phyloP scores from a whole-genome alignment of 2,329 filamentous ascomycete species.

The Calonectria naviculata region DNA sequence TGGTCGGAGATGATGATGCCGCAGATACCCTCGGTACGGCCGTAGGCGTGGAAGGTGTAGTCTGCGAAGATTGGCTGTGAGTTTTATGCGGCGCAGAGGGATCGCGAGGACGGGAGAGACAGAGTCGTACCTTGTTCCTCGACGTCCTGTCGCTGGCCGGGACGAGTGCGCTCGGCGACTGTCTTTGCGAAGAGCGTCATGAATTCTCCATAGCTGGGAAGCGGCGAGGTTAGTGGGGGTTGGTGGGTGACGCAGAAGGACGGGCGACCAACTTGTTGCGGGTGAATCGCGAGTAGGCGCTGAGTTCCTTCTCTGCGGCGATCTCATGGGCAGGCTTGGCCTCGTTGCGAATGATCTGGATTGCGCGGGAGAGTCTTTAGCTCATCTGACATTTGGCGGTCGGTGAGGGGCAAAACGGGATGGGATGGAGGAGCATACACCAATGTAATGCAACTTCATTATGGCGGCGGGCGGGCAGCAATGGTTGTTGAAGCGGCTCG shows the following conservation, averaged over 20 bases:
- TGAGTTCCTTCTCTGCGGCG: slow-evolving; percentile 80
- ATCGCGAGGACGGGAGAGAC: not conserved
- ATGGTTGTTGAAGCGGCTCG: not conserved
- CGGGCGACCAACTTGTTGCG: slow-evolving; percentile 67
- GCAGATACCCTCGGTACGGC: slow-evolving; percentile 78
- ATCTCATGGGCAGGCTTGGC: slow-evolving; percentile 81
- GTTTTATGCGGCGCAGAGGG: slow-evolving; percentile 1
- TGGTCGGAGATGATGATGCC: slow-evolving; percentile 83
- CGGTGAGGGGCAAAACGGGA: slow-evolving; percentile 36
- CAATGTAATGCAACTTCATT: slow-evolving; percentile 92
- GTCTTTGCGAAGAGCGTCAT: slow-evolving; percentile 89
- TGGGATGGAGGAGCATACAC: slow-evolving; percentile 65
- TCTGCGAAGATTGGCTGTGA: slow-evolving; percentile 49
- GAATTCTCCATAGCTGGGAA: slow-evolving; percentile 66
- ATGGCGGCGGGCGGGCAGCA: slow-evolving; percentile 43
- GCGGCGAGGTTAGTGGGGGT: slow-evolving; percentile 26
- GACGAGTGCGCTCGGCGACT: slow-evolving; percentile 84
- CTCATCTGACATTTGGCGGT: slow-evolving; percentile 28
- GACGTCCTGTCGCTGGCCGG: slow-evolving; percentile 87
- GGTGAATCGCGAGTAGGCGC: slow-evolving; percentile 84
- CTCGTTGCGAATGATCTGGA: slow-evolving; percentile 84
- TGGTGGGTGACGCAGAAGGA: not conserved
- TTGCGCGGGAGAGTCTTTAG: slow-evolving; percentile 35
- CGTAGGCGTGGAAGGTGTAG: slow-evolving; percentile 84
- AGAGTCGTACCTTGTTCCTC: slow-evolving; percentile 76